Base-by-base conservation (phyloP, 1,284 basidiomycete genomes). In the Takashimella koratensis region DNA sequence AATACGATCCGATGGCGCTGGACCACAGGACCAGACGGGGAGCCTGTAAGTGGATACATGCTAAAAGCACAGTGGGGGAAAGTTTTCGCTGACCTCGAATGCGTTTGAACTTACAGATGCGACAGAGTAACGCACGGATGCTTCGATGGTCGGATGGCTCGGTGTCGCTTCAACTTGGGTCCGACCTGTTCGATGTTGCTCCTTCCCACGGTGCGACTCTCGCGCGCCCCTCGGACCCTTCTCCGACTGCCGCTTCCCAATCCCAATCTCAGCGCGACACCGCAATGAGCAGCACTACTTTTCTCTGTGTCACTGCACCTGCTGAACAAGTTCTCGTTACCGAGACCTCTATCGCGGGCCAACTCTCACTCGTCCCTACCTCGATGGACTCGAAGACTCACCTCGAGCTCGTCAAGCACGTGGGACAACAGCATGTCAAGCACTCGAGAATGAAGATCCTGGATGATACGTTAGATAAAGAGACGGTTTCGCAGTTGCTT, bases 1-100 rank as follows among this genome's bases (percentile, higher is more conserved):
- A 76, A 75, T 53, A 74, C 75, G 12, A 65, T 76, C 4, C 56
- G 75, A 25, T 76, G 75, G 75, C 68, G 63, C 52, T 76, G 75
- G 75, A 54, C 59, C 0, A 64, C 62, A 12, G 74, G 67, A 2
- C 45, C 57, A 3, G 68, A 72, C 27, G 73, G 68, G 20, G 51
- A 67, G 47, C 65, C 66, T 6, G 68, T 72, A 40, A 60, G 68
- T 62, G 19, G 13, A 22, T 22, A 26, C 47, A 8, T 47, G 16
- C 19, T 4, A 20, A n/a, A n/a, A n/a, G n/a, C n/a, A n/a, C n/a
- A 36, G 3, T 22, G 16, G 21, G 3, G 23, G 19, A 43, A 23
- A 23, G 19, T 6, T 43, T 43, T 23, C n/a, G 11, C 6, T 8
- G 42, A 43, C 11, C 45, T n/a, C 12, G 24, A 47, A 19, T 47